Evolutionary conservation across 768 basidiomycete genomes (phyloP).

Genomic region (Tricholoma sp.): DNA sequence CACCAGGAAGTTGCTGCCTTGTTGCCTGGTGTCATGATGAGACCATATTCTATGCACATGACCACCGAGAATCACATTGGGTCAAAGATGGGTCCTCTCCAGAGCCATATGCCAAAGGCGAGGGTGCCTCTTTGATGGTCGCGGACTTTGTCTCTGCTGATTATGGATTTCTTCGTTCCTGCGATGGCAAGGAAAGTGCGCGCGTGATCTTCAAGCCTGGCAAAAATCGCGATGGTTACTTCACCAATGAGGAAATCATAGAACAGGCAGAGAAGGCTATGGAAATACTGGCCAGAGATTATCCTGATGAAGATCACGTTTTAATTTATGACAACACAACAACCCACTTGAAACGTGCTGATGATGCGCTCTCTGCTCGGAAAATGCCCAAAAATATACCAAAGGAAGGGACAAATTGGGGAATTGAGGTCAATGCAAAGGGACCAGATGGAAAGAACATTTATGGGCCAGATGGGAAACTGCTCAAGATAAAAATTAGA

Average conservation of each 20-base stretch:
- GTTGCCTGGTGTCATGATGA: not conserved
- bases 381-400: not conserved
- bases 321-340: too few relatives aligned
- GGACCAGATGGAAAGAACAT: not conserved
- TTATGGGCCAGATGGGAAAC: not conserved
- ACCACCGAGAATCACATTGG: not conserved
- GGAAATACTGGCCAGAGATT: too few relatives aligned
- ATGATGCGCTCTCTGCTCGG: not conserved
- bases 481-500: not conserved
- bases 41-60: not conserved
- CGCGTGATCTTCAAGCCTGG: slow-evolving; percentile 19
- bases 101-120: not conserved
- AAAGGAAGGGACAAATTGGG: not conserved
- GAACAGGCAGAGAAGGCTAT: too few relatives aligned
- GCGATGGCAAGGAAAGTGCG: slow-evolving; percentile 15
- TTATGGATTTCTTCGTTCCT: slow-evolving; percentile 22
- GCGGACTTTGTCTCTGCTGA: slow-evolving; percentile 30
- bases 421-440: slow-evolving; percentile 9
- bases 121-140: slow-evolving; percentile 5
- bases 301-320: too few relatives aligned
- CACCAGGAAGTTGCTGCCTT: not conserved
- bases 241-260: too few relatives aligned
- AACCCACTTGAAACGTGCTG: not conserved
- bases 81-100: not conserved
- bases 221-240: not conserved